phyloP scores from a whole-genome alignment of 202 grass and related monocot genomes.

The Dendrocalamus latiflorus region DNA sequence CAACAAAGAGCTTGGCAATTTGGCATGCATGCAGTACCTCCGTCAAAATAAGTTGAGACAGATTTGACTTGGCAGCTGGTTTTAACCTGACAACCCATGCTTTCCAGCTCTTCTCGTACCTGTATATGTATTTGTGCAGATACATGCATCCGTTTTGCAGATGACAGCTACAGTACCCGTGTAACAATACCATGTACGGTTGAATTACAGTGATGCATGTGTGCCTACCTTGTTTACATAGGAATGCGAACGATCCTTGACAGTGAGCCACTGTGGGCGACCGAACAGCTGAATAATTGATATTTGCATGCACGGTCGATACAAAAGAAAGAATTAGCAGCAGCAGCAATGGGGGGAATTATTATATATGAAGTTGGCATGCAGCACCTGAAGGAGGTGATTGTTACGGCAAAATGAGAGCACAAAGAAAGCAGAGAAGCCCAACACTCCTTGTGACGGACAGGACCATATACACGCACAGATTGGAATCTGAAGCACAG shows the following conservation, averaged over 20 bases:
- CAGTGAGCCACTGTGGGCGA: constrained; percentile 82
- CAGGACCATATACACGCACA: constrained; percentile 89
- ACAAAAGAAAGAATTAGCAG: neutral
- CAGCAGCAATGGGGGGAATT: no score
- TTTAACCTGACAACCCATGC: constrained; percentile 63
- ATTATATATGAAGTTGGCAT: no score
- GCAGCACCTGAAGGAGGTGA: constrained; percentile 67
- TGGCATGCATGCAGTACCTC: constrained; percentile 28
- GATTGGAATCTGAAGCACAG: constrained; percentile 46
- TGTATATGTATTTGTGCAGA: neutral
- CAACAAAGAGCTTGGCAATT: neutral
- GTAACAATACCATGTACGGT: no score
- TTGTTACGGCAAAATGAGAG: constrained; percentile 88
- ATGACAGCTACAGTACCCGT: no score
- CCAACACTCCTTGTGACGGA: constrained; percentile 55
- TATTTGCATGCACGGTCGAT: no score
- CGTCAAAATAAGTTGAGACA: constrained; percentile 31
- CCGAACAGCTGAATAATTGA: constrained; percentile 36
- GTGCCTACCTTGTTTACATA: constrained; percentile 66
- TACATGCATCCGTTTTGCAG: no score
- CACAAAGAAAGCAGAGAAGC: constrained; percentile 85
- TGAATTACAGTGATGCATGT: no score
- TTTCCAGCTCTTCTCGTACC: constrained; percentile 72
- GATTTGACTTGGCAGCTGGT: constrained; percentile 55
- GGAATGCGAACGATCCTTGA: constrained; percentile 65